phyloP scores from a whole-genome alignment of 2,329 filamentous ascomycete genomes.

The Hypoxylon sp. region DNA sequence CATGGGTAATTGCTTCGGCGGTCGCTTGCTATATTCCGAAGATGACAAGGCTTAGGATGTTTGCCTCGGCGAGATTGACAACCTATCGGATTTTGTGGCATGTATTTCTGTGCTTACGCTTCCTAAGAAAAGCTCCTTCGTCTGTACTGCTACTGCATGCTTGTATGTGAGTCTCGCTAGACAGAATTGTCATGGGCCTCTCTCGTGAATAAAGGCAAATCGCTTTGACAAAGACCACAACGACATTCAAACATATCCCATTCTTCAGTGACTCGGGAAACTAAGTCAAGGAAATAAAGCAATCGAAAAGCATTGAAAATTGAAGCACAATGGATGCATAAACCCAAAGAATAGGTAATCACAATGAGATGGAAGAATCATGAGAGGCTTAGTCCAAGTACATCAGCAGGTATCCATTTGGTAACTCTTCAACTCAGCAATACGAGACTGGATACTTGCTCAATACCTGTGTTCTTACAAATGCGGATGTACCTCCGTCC shows the following conservation, averaged over 20 bases:
- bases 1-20: too few species aligned
- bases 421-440: neutral
- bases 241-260: too few species aligned
- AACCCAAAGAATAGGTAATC: neutral
- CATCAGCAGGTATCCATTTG: slow-evolving; percentile 1
- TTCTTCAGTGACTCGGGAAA: too few species aligned
- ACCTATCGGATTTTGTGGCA: neutral
- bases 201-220: too few species aligned
- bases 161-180: too few species aligned
- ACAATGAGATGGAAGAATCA: slow-evolving; percentile 7
- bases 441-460: neutral
- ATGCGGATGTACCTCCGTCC: slow-evolving; percentile 5
- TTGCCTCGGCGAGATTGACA: neutral
- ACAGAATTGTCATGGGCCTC: too few species aligned
- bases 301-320: slow-evolving; percentile 1
- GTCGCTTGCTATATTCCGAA: too few species aligned
- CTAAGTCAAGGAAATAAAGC: neutral
- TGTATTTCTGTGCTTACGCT: too few species aligned
- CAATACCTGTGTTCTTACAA: slow-evolving; percentile 1
- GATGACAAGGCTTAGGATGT: neutral
- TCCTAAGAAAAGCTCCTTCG: too few species aligned
- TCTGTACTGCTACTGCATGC: too few species aligned
- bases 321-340: neutral
- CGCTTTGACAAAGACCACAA: too few species aligned
- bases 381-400: slow-evolving; percentile 7